A percentile compares a stretch with the other conserved stretches of the same genome.
Conservation (phyloP, 2,329 filamentous ascomycete genomes). For the Apiospora koreana region DNA sequence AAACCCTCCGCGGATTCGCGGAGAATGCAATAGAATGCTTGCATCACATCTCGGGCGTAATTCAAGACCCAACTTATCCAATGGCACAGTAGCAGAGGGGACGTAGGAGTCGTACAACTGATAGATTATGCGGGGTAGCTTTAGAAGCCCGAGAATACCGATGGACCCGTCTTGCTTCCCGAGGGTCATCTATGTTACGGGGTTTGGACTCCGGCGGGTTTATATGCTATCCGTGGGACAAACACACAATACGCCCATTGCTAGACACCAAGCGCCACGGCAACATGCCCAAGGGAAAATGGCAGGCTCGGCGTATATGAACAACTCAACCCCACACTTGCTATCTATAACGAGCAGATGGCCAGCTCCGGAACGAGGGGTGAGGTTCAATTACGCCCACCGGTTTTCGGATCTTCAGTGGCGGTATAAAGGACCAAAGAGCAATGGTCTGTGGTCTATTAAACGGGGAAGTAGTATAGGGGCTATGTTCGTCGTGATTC, state of each 20-base stretch:
- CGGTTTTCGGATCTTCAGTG: neutral
- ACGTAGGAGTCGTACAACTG: neutral
- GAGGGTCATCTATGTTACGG: neutral
- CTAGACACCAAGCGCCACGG: neutral
- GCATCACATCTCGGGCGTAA: neutral
- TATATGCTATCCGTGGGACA: neutral
- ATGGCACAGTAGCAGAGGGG: neutral
- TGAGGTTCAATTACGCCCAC: neutral
- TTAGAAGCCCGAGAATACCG: neutral
- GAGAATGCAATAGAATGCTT: neutral
- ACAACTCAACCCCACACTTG: neutral
- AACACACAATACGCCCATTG: neutral
- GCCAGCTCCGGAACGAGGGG: neutral
- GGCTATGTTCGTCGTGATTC: constrained; percentile 18
- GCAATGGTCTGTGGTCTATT: constrained; percentile 23
- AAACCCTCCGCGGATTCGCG: neutral
- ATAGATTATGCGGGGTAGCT: neutral
- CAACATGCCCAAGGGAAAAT: neutral
- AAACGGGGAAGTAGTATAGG: constrained; percentile 21
- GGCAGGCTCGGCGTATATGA: neutral
- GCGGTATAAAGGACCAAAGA: neutral
- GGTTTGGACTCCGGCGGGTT: neutral
- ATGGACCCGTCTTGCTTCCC: neutral
- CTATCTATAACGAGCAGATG: neutral
- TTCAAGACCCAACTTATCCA: neutral